phyloP scores from a whole-genome alignment of 768 basidiomycete genomes.

The Mycena crocata region DNA sequence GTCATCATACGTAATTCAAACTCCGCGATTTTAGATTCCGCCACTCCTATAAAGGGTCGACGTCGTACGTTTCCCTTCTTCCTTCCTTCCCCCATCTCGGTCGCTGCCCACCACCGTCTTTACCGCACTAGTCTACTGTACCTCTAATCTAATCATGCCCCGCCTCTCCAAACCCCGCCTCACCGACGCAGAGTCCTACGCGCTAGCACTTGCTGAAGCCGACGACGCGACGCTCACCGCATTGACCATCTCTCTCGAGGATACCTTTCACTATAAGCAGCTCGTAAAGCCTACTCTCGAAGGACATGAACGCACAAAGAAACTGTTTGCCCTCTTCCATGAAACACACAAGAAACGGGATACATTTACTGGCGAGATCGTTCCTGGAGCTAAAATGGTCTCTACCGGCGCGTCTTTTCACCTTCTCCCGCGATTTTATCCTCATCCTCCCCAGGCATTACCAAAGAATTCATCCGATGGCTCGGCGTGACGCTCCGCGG shows the following conservation, averaged over 20 bases:
- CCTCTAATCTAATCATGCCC: neutral
- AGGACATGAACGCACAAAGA: neutral
- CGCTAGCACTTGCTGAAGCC: neutral
- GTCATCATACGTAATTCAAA: constrained; percentile 1
- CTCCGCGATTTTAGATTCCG: neutral
- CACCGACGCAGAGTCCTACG: neutral
- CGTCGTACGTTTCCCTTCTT: too few species aligned
- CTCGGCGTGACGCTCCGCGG: neutral
- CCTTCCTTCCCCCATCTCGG: constrained; percentile 1
- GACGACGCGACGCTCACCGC: neutral
- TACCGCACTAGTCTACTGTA: neutral
- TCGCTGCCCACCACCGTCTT: neutral
- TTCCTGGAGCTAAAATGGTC: neutral
- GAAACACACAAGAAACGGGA: neutral
- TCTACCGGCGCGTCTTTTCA: neutral
- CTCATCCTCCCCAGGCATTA: neutral
- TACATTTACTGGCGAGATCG: neutral
- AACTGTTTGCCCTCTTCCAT: neutral
- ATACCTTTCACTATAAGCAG: neutral
- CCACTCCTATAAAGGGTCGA: neutral
- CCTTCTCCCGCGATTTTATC: too few species aligned
- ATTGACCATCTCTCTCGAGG: neutral
- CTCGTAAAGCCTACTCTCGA: neutral
- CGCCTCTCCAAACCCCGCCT: neutral
- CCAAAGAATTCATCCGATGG: neutral